Base-by-base conservation (phyloP, 1,284 basidiomycete genomes). In the Chiua sp. region DNA sequence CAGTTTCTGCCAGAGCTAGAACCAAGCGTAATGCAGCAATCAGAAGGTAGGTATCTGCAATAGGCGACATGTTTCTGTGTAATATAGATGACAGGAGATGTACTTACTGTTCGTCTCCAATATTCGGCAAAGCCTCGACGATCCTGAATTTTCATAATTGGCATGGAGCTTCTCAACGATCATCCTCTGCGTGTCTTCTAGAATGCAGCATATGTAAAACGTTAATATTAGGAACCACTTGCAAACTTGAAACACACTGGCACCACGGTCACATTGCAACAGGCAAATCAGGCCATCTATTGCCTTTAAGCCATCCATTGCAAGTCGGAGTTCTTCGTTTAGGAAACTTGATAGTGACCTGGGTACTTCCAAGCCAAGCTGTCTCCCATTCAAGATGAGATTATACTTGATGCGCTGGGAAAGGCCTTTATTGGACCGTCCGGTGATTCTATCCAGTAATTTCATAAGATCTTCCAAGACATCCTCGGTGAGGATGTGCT, bases 201-300 rank as follows among this genome's bases (percentile, higher is more conserved):
- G 13, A 53, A 0, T 7, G n/a, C n/a, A n/a, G 22, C 11, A 16
- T 7, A 23, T 68, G 2, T 61, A 51, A 10, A 3, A 28, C 10
- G 22, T 22, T 4, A 32, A 39, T 11, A 53, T 32, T 13, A 35
- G 46, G 7, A 53, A n/a, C n/a, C 16, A 12, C 30, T 3, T 35
- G 30, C 1, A 18, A n/a, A n/a, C n/a, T n/a, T n/a, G n/a, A 20
- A n/a, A 60, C 64, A 33, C 16, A 74, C 69, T n/a, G n/a, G n/a
- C n/a, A n/a, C n/a, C n/a, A n/a, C n/a, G n/a, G n/a, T n/a, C 57
- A 12, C 58, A 70, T 18, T 63, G 54, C 54, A 70, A 32, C 4
- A 74, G n/a, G 47, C 57, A 64, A 4, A 20, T 53, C 44, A 71
- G 23, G 6, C 67, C 62, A 2, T 70, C 60, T 68, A 73, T 71